Base-by-base conservation (phyloP, 2,329 filamentous ascomycete genomes). In the Exophiala xenobiotica region DNA sequence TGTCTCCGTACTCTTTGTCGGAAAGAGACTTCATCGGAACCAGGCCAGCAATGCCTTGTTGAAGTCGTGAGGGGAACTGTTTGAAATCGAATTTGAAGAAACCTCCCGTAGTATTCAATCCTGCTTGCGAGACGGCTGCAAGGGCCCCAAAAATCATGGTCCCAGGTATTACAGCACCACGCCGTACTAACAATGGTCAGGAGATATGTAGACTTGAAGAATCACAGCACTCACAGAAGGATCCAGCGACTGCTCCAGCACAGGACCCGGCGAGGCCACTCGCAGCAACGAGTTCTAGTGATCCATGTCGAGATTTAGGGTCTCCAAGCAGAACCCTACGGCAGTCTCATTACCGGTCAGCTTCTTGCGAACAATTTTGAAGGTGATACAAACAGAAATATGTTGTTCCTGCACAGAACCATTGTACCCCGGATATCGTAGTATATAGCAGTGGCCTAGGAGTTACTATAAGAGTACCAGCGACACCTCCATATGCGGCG, bases 401-500 rank as follows among this genome's bases (percentile, higher is more conserved):
- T 12, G 82, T 87, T 40, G 80, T 82, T 27, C 89, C 89, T 31
- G 95, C 78, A 35, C 81, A 78, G 68, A 89, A 89, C 81, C 88
- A 96, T 71, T 95, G 90, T 33, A 88, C 74, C 14, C 88, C 87
- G 18, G 86, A 84, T 29, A 85, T 78, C 9, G 86, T 61, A 0
- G 88, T 85, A 70, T 90, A 92, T 5, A 92, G 70, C 2, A 82
- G 67, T 3, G 80, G 77, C 3, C 88, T 85, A 11, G 79, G 81
- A 18, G 75, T 77, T 14, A 86, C 85, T 51, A 83, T 79, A 41
- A 91, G 68, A 40, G 95, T 85, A 22, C 89, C 90, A 27, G 80
- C 78, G 43, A 85, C 79, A 45, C 86, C 84, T 27, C 86, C 87
- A 46, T 82, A 75, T 23, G 87, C 66, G 20, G 85, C 67, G 24